A percentile compares a stretch with the other conserved stretches of the same genome.
phyloP scores from a whole-genome alignment of 208 protist species.

The Acanthamoeba royreba region DNA sequence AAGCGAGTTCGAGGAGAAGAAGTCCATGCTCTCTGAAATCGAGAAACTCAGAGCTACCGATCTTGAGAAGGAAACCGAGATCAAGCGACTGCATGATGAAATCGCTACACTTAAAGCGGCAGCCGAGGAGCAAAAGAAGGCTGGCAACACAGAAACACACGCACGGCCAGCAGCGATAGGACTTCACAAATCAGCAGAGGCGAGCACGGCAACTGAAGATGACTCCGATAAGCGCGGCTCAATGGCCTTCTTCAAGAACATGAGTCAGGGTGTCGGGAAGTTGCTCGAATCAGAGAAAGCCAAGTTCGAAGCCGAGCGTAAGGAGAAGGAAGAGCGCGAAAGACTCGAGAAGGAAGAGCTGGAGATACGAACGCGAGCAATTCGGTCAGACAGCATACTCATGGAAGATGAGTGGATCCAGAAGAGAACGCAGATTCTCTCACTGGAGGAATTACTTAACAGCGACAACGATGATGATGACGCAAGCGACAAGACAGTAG shows the following conservation, averaged over 20 bases:
- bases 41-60: neutral
- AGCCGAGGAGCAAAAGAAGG: neutral
- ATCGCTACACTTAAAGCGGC: neutral
- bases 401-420: conserved; percentile 4
- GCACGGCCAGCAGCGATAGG: neutral
- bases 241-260: conserved; percentile 15
- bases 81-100: conserved; percentile 6
- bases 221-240: conserved; percentile 17
- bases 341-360: neutral
- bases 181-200: too few relatives aligned
- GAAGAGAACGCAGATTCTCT: neutral
- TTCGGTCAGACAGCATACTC: conserved; percentile 6
- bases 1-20: conserved; percentile 27
- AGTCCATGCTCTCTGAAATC: neutral
- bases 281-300: neutral
- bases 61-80: neutral
- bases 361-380: neutral
- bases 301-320: neutral
- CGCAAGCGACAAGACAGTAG: neutral
- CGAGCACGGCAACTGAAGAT: neutral
- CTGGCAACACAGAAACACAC: neutral
- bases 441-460: neutral
- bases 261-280: conserved; percentile 9
- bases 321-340: neutral
- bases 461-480: conserved; percentile 3